Evolutionary conservation across 352 stramenopile genomes (phyloP).

Genomic region (Globisporangium nagaii): DNA sequence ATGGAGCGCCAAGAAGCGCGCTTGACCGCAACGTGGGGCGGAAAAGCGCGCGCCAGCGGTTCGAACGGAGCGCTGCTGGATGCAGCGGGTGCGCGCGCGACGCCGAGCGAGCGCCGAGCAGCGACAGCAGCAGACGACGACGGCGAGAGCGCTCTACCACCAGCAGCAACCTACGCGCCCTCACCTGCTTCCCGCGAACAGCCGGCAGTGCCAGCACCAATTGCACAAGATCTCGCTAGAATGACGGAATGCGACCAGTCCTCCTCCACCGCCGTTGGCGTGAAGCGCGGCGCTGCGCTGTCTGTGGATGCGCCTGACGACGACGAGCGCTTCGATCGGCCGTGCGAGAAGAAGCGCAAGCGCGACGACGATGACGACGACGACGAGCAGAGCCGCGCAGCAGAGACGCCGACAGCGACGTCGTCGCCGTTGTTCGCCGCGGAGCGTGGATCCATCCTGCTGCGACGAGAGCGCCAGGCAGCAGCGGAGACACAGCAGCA

Average conservation of each 20-base stretch:
- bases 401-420: conserved; percentile 3
- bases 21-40: too few species aligned
- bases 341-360: conserved; percentile 46
- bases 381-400: background rate
- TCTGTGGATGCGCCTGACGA: background rate
- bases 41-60: conserved; percentile 9
- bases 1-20: too few species aligned
- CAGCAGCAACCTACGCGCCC: background rate
- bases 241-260: background rate
- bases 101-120: background rate
- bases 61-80: background rate
- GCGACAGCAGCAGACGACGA: background rate
- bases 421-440: background rate
- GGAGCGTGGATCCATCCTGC: background rate
- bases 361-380: conserved; percentile 11
- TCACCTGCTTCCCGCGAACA: background rate
- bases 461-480: background rate
- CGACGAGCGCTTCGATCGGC: conserved; percentile 11
- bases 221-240: background rate
- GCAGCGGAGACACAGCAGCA: background rate
- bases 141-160: background rate
- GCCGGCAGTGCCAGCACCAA: background rate
- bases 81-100: background rate
- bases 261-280: background rate
- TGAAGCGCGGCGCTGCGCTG: conserved; percentile 3